Evolutionary conservation across 352 stramenopile species (phyloP).

Genomic region (Globisporangium spinosum): DNA sequence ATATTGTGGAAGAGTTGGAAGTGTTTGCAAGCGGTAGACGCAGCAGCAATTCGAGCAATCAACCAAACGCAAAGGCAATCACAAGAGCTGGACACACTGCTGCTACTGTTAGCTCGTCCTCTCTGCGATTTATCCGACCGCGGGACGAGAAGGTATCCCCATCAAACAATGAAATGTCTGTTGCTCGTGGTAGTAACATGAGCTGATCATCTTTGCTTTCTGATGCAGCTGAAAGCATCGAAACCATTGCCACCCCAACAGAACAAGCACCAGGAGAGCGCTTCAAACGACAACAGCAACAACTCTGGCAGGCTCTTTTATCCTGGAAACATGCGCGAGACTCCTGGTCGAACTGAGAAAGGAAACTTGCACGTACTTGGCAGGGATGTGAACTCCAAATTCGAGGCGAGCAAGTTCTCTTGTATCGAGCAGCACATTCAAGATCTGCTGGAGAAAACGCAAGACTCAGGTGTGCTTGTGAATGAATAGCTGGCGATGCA

Average conservation of each 20-base stretch:
- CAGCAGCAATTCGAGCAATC: background rate
- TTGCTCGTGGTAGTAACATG: background rate
- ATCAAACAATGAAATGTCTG: background rate
- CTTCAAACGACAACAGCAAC: background rate
- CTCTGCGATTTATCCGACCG: conserved; percentile 14
- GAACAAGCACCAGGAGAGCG: background rate
- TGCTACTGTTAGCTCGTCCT: background rate
- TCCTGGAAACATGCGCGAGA: conserved; percentile 1
- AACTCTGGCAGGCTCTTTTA: conserved; percentile 11
- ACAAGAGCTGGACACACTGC: background rate
- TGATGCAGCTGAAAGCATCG: background rate
- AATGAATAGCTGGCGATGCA: conserved; percentile 36
- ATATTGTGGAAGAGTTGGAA: conserved; percentile 9
- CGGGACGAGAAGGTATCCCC: conserved; percentile 20
- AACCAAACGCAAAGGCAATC: background rate
- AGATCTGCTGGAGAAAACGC: background rate
- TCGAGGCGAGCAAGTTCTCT: conserved; percentile 24
- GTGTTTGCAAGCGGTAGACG: conserved; percentile 8
- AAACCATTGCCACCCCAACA: background rate
- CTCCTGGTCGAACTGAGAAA: background rate
- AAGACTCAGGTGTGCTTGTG: background rate
- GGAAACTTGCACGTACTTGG: background rate
- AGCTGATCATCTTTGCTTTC: background rate
- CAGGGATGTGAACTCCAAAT: conserved; percentile 43
- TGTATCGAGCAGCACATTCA: background rate